Conservation (phyloP, 1,284 basidiomycete species). For the Sphaerobolus stellatus region DNA sequence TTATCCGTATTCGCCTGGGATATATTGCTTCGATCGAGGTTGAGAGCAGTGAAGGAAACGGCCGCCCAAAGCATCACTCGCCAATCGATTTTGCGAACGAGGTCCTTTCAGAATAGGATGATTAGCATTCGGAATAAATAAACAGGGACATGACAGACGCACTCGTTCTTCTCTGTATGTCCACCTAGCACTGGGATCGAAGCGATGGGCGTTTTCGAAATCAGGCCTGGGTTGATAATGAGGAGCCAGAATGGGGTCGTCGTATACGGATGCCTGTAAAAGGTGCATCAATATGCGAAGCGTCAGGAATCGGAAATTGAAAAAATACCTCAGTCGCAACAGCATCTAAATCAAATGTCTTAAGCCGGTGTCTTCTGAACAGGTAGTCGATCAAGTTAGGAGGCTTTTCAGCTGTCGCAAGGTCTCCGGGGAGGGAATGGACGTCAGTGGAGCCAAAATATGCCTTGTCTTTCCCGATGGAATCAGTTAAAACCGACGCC, state of each 20-base stretch:
- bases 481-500: too few relatives aligned
- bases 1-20: slow-evolving; percentile 66
- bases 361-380: slow-evolving; percentile 16
- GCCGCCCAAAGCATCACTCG: slow-evolving; percentile 65
- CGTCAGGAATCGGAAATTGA: not conserved
- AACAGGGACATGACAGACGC: slow-evolving; percentile 16
- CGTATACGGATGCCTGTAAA: slow-evolving; percentile 48
- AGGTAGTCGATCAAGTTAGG: slow-evolving; percentile 18
- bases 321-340: slow-evolving; percentile 42
- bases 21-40: slow-evolving; percentile 59
- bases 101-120: slow-evolving; percentile 30
- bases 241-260: slow-evolving; percentile 47
- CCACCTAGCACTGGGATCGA: slow-evolving; percentile 68
- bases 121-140: not conserved
- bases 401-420: too few relatives aligned
- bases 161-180: slow-evolving; percentile 65
- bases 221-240: slow-evolving; percentile 55
- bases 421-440: too few relatives aligned
- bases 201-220: slow-evolving; percentile 66
- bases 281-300: slow-evolving; percentile 14
- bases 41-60: slow-evolving; percentile 61
- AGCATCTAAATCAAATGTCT: slow-evolving; percentile 37
- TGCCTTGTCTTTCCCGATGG: too few relatives aligned
- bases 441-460: too few relatives aligned
- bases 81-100: slow-evolving; percentile 61